Evolutionary conservation across 2,329 filamentous ascomycete genomes (phyloP).

Genomic region (Fusarium sp.): DNA sequence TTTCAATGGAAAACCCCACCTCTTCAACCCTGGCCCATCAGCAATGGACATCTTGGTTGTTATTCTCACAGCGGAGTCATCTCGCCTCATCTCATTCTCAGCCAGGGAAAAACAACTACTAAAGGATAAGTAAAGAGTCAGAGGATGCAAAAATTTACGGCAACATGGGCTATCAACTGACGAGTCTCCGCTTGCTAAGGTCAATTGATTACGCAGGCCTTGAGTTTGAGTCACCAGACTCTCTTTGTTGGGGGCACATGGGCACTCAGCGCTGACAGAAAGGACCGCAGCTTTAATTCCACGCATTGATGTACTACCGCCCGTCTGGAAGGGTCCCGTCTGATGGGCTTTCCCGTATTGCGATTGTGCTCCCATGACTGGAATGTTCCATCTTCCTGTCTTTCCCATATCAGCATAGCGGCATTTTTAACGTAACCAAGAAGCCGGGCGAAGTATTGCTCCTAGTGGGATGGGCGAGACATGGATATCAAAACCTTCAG

Average conservation of each 20-base stretch:
- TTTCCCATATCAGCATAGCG: conserved; percentile 7
- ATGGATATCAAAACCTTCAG: too few species aligned
- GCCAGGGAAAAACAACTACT: background rate
- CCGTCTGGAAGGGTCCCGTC: conserved; percentile 20
- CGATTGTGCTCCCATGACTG: conserved; percentile 35
- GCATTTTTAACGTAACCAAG: conserved; percentile 7
- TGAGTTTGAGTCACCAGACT: conserved; percentile 40
- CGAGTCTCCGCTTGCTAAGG: conserved; percentile 13
- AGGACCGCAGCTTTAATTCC: conserved; percentile 14
- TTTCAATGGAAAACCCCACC: conserved; percentile 25
- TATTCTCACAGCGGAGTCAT: conserved; percentile 6
- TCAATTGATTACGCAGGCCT: conserved; percentile 36
- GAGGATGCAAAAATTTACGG: background rate
- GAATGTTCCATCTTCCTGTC: conserved; percentile 36
- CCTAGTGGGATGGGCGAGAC: too few species aligned
- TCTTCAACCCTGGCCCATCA: conserved; percentile 30
- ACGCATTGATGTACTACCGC: background rate
- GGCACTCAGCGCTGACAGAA: conserved; percentile 33
- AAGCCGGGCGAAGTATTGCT: too few species aligned
- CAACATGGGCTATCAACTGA: conserved; percentile 5
- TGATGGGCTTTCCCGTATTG: conserved; percentile 25
- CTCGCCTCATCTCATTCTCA: conserved; percentile 3
- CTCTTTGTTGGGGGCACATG: conserved; percentile 30
- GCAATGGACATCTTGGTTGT: conserved; percentile 36
- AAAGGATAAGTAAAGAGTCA: conserved; percentile 1